Base-by-base conservation (phyloP, 2,329 filamentous ascomycete genomes). In the Magnaporthiopsis incrustans region DNA sequence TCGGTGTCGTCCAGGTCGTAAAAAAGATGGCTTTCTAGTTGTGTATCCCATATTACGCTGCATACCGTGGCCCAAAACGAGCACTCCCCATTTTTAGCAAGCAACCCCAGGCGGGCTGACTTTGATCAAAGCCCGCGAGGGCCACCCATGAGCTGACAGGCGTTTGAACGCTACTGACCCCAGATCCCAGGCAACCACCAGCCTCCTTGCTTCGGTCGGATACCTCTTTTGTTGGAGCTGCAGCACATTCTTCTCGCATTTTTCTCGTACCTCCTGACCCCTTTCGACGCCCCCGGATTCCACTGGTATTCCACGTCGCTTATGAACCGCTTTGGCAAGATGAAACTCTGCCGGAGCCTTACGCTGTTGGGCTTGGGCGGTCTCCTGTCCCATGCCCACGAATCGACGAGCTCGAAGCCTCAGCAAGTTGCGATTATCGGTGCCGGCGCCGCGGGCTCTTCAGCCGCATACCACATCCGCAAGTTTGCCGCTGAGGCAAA, bases 361-460 rank as follows among this genome's bases (percentile, higher is more conserved):
- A 38, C 26, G 57, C 14, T 62, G 8, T 26, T 62, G 38, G 30
- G 26, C 30, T 25, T 53, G 25, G 27, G 60, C 61, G 15, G 26
- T 15, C 25, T 38, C 61, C 15, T 25, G 30, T 11, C 44, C 30
- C 6, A 6, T 15, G 53, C 61, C n/a, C 44, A 62, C 8, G 60
- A 32, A 27, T 10, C 60, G 22, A 27, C 27, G 0, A 57, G 50
- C 26, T 44, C 30, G n/a, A 33, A 61, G 25, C 67, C 69, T 8
- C 70, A 68, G 33, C 70, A 73, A 56, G 67, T 74, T 56, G 73
- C 73, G n/a, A 71, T 75, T 26, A 73, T 75, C 26, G 71, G 71
- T 67, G 94, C 94, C 69, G 95, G 95, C 60, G 89, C 95, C 58
- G 94, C 87, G 35, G 95, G 95, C 35, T 86, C 95, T 5, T 96